phyloP scores from a whole-genome alignment of 257 asterid genomes.

The Thymus quinquecostatus region DNA sequence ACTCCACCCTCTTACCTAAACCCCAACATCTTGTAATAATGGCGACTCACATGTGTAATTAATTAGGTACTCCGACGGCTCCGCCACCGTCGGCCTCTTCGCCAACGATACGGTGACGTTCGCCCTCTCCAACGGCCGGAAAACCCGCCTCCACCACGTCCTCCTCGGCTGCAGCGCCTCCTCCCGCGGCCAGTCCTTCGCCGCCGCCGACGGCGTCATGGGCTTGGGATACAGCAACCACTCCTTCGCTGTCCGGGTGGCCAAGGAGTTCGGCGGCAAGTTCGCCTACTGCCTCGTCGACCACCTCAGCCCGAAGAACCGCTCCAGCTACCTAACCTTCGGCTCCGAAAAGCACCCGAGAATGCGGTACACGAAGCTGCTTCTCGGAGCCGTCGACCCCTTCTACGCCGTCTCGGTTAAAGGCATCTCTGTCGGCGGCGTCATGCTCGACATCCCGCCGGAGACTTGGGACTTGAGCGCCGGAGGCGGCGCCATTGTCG shows the following conservation, averaged over 20 bases:
- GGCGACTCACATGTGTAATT: conserved; percentile 39
- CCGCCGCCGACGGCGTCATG: conserved; percentile 51
- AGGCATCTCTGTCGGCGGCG: conserved; percentile 55
- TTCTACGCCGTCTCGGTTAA: conserved; percentile 50
- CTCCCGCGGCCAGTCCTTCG: conserved; percentile 39
- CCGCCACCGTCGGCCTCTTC: conserved; percentile 50
- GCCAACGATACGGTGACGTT: conserved; percentile 54
- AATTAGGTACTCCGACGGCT: conserved; percentile 59
- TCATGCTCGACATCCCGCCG: conserved; percentile 46
- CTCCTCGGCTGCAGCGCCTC: conserved; percentile 56
- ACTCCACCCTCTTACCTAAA: conserved; percentile 49
- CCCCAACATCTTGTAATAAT: conserved; percentile 41
- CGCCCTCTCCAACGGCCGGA: conserved; percentile 36
- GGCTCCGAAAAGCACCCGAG: conserved; percentile 38
- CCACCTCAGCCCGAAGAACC: conserved; percentile 51
- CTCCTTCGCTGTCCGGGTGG: conserved; percentile 49
- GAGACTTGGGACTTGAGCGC: conserved; percentile 49
- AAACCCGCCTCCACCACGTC: conserved; percentile 38
- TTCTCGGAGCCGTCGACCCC: conserved; percentile 46
- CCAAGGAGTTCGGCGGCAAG: conserved; percentile 47
- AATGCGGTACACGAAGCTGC: conserved; percentile 51
- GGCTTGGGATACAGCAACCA: conserved; percentile 61
- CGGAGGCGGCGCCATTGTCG: conserved; percentile 52
- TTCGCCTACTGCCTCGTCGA: conserved; percentile 71
- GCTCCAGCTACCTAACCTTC: conserved; percentile 53